Conservation (phyloP, 1,139 yeast genomes). For the Saccharomyces hybrid region DNA sequence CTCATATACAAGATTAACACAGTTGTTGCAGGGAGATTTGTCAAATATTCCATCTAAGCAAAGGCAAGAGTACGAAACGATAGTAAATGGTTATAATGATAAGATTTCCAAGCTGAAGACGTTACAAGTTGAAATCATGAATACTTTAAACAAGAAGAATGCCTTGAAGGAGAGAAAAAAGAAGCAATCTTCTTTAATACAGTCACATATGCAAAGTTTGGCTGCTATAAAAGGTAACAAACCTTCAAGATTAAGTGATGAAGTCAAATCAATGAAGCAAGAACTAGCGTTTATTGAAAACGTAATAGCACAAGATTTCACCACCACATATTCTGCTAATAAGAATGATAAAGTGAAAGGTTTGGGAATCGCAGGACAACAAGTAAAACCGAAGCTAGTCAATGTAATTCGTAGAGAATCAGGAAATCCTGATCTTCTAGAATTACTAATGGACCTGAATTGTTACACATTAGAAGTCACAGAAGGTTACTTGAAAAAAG, state of each 20-base stretch:
- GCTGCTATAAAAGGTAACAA: background rate
- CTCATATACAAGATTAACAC: background rate
- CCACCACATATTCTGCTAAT: background rate
- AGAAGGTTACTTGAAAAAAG: slow-evolving; percentile 72
- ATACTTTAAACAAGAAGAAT: background rate
- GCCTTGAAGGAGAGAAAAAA: background rate
- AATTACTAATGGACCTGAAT: slow-evolving; percentile 36
- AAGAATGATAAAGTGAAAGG: background rate
- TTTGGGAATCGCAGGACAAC: background rate
- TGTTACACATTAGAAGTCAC: slow-evolving; percentile 71
- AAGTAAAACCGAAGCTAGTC: background rate
- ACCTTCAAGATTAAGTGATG: background rate
- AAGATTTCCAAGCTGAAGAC: background rate
- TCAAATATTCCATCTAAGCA: background rate
- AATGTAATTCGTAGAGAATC: background rate
- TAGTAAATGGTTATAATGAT: background rate
- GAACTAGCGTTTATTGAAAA: background rate
- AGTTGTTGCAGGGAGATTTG: background rate
- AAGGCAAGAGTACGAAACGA: background rate
- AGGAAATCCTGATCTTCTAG: background rate
- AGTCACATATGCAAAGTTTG: background rate
- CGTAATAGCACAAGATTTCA: background rate
- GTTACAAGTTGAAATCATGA: background rate
- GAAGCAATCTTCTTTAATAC: background rate
- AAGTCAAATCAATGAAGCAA: background rate